Evolutionary conservation across 2,329 filamentous ascomycete genomes (phyloP).

Genomic region (Cladosporium cucumerinum): DNA sequence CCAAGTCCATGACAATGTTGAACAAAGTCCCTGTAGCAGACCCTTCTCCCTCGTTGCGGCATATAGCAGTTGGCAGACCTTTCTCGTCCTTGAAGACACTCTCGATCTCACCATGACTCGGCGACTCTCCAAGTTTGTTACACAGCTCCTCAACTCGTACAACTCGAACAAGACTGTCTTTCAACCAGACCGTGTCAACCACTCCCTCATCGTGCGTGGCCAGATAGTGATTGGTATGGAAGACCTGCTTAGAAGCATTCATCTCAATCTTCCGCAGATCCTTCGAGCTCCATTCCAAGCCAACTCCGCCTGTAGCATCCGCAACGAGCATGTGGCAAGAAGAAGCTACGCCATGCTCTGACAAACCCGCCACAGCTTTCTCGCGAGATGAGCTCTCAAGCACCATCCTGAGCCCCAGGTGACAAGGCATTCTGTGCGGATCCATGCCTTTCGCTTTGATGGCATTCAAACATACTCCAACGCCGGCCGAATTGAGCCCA

Average conservation of each 20-base stretch:
- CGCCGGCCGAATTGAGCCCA: conserved; percentile 57
- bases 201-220: conserved; percentile 37
- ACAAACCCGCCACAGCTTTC: conserved; percentile 46
- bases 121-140: conserved; percentile 37
- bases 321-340: conserved; percentile 55
- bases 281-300: conserved; percentile 48
- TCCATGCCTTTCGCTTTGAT: conserved; percentile 57
- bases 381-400: conserved; percentile 51
- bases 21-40: conserved; percentile 34
- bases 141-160: conserved; percentile 21
- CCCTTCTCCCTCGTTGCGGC: conserved; percentile 28
- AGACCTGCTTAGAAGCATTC: conserved; percentile 36
- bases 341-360: conserved; percentile 49
- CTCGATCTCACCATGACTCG: conserved; percentile 32
- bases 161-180: conserved; percentile 34
- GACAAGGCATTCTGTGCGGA: conserved; percentile 53
- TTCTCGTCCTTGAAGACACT: conserved; percentile 42
- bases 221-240: conserved; percentile 46
- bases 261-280: conserved; percentile 33
- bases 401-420: conserved; percentile 56
- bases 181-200: conserved; percentile 42
- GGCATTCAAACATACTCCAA: conserved; percentile 61
- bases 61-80: conserved; percentile 39
- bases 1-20: conserved; percentile 39
- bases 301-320: conserved; percentile 45